Percentiles rank a stretch among this genome's conserved stretches.
Evolutionary conservation across 73 alveolate species (phyloP).

Genomic region (Tetrahymena malaccensis): DNA sequence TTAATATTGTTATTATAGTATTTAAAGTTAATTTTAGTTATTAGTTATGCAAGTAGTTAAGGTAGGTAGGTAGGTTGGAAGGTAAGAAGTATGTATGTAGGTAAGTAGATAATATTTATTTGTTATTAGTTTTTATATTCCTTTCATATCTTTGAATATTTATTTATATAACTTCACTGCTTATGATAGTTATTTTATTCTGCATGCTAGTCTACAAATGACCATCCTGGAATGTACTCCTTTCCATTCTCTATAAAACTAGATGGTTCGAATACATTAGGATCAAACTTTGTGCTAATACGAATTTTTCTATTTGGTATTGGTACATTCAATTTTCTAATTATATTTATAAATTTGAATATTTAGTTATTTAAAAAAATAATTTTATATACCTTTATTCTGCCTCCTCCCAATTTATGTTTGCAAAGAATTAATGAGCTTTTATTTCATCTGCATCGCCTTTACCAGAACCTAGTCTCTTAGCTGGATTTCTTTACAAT

Average conservation of each 20-base stretch:
- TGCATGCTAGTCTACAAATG: slow-evolving; percentile 26
- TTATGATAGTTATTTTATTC: not conserved
- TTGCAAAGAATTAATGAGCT: slow-evolving; percentile 54
- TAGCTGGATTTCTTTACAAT: slow-evolving; percentile 49
- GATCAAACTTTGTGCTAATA: slow-evolving; percentile 24
- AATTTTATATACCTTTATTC: slow-evolving; percentile 11
- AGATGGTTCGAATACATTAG: slow-evolving; percentile 26
- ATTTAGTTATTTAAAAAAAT: not conserved
- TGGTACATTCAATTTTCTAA: slow-evolving; percentile 16
- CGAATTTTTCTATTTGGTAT: slow-evolving; percentile 31
- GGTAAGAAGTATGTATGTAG: not conserved
- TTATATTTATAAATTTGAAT: not conserved
- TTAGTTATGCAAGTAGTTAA: not conserved
- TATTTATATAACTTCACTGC: not conserved
- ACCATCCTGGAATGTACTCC: slow-evolving; percentile 40
- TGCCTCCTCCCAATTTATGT: slow-evolving; percentile 44
- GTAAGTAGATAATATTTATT: not conserved
- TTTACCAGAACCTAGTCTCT: slow-evolving; percentile 50
- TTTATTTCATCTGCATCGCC: slow-evolving; percentile 59
- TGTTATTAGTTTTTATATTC: not conserved
- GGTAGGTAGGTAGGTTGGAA: too few species aligned
- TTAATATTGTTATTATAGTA: too few species aligned
- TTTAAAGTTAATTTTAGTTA: not conserved
- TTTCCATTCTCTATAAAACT: slow-evolving; percentile 19
- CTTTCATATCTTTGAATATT: not conserved